Base-by-base conservation (phyloP, 257 asterid species). In the Gentiana dahurica region DNA sequence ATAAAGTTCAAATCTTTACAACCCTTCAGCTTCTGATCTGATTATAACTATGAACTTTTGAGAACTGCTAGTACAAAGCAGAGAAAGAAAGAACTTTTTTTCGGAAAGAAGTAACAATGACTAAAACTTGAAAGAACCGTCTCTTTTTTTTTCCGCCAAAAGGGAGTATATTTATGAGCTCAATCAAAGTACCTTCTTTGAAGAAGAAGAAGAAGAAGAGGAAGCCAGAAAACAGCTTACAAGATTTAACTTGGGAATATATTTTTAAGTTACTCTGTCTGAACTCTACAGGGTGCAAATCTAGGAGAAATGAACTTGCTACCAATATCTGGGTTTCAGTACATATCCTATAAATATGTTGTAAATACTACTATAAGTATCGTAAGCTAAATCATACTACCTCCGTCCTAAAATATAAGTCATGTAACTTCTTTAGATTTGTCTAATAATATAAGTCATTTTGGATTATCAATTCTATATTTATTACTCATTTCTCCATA, bases 331-430 rank as follows among this genome's bases (percentile, higher is more conserved):
- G 57, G 49, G 8, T 58, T 33, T 24, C 3, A 9, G 85, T 85
- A 68, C 91, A 10, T 94, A 74, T 45, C 68, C 68, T 59, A 2
- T 84, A 80, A 54, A 89, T 49, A 63, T 95, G 95, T 67, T 63
- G 67, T 24, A 24, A 24, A 24, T 24, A 24, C 24, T 24, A 24
- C 24, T 24, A 24, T 24, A 24, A 24, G 24, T 24, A 24, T 24
- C 0, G 24, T 24, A 24, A 24, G 24, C 24, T 24, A 24, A 24
- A 24, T 24, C 24, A 24, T 24, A 24, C 24, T 24, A 24, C 24
- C 0, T 24, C 24, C 24, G 24, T 24, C 24, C 24, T 24, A 24
- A 24, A 24, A 24, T 24, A 24, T 24, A 24, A 24, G 24, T 24
- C 24, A 1, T 24, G 0, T 1, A 0, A 24, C 24, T 24, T 24